Evolutionary conservation across 2,329 filamentous ascomycete genomes (phyloP).

Genomic region (Cercospora beticola): DNA sequence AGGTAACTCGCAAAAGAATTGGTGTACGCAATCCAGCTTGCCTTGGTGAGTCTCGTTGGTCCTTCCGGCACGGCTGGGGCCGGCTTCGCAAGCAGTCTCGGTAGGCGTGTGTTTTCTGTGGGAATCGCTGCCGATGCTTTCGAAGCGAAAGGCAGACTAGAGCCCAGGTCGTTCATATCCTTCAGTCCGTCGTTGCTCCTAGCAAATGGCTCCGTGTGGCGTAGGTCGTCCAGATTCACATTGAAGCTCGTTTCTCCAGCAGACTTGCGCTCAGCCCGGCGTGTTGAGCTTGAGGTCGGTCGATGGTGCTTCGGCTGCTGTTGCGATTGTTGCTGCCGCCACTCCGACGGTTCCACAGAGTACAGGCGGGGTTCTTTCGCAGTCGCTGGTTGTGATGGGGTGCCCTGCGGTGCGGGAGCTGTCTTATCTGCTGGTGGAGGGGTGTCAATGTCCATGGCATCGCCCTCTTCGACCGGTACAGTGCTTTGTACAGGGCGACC

Average conservation of each 20-base stretch:
- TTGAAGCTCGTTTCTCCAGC: constrained; percentile 17
- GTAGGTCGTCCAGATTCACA: constrained; percentile 49
- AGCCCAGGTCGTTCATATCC: constrained; percentile 54
- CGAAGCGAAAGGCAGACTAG: constrained; percentile 60
- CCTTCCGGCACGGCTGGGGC: constrained; percentile 46
- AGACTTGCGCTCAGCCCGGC: constrained; percentile 16
- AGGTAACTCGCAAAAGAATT: constrained; percentile 57
- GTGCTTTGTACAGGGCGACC: not conserved
- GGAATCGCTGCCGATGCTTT: constrained; percentile 48
- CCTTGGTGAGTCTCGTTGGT: constrained; percentile 47
- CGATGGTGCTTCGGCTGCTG: constrained; percentile 27
- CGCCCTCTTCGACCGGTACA: constrained; percentile 17
- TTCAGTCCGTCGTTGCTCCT: constrained; percentile 53
- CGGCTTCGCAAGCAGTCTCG: constrained; percentile 35
- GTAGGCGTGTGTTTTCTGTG: constrained; percentile 52
- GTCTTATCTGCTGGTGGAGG: constrained; percentile 31
- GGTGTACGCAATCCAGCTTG: constrained; percentile 54
- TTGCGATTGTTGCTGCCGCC: constrained; percentile 31
- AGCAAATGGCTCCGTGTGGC: constrained; percentile 45
- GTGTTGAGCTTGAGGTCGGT: constrained; percentile 19
- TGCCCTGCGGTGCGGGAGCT: constrained; percentile 8
- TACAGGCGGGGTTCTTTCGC: constrained; percentile 36
- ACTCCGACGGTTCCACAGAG: constrained; percentile 35
- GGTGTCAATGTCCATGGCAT: constrained; percentile 52
- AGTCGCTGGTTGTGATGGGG: constrained; percentile 8